phyloP scores from a whole-genome alignment of 2,329 filamentous ascomycete species.

The Trichoderma endophyticum region DNA sequence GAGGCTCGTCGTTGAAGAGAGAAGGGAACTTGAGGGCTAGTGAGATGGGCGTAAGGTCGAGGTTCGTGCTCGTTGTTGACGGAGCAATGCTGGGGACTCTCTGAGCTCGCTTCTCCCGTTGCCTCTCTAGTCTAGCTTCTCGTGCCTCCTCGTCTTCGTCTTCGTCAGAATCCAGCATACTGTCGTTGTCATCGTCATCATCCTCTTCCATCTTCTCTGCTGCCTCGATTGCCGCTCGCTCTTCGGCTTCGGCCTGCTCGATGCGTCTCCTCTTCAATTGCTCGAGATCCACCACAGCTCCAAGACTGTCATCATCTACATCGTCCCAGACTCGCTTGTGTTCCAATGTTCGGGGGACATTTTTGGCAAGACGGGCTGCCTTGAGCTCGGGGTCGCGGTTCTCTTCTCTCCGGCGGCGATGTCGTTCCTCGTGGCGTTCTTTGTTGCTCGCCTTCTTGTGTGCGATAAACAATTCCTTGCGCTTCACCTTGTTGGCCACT shows the following conservation, averaged over 20 bases:
- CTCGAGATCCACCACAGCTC: slow-evolving; percentile 56
- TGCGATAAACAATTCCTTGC: slow-evolving; percentile 74
- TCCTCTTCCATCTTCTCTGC: slow-evolving; percentile 46
- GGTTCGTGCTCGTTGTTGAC: slow-evolving; percentile 60
- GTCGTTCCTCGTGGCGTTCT: slow-evolving; percentile 71
- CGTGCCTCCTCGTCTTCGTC: slow-evolving; percentile 51
- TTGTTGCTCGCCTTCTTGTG: slow-evolving; percentile 75
- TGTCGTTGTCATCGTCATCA: slow-evolving; percentile 66
- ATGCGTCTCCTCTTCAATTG: slow-evolving; percentile 56
- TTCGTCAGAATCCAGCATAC: slow-evolving; percentile 65
- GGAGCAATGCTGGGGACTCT: slow-evolving; percentile 52
- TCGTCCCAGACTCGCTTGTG: slow-evolving; percentile 90
- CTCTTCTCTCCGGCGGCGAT: slow-evolving; percentile 80
- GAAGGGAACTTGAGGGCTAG: slow-evolving; percentile 60
- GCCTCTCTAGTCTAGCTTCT: slow-evolving; percentile 41
- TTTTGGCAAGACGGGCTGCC: slow-evolving; percentile 69
- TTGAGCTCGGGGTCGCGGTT: slow-evolving; percentile 74
- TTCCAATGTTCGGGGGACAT: slow-evolving; percentile 79
- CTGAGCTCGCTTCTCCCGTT: slow-evolving; percentile 44
- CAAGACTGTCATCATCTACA: slow-evolving; percentile 58
- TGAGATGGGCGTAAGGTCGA: slow-evolving; percentile 60
- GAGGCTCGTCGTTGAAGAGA: slow-evolving; percentile 58
- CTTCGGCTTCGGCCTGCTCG: slow-evolving; percentile 51
- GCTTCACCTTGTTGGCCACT: slow-evolving; percentile 72
- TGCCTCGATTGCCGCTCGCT: slow-evolving; percentile 46